Conservation (phyloP, 768 basidiomycete genomes). For the Lepiota subincarnata region DNA sequence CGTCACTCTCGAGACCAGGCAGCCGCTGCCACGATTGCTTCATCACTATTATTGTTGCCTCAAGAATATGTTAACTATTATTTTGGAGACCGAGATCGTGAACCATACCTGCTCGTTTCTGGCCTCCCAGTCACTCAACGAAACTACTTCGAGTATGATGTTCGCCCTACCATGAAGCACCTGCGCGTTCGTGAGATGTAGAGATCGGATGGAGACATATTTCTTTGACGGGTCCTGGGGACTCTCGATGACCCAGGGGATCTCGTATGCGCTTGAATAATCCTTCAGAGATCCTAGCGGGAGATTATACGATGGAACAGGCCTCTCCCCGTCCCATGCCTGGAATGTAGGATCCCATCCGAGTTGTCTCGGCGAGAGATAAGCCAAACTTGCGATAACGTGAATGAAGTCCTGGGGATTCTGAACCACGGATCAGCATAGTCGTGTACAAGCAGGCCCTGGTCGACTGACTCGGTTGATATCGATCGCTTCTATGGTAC, state of each 20-base stretch:
- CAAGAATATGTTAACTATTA: too few species aligned
- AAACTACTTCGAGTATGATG: not conserved
- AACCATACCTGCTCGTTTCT: not conserved
- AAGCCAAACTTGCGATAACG: not conserved
- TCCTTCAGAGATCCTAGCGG: not conserved
- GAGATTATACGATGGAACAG: not conserved
- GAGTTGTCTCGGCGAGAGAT: not conserved
- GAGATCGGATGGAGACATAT: not conserved
- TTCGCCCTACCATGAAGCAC: not conserved
- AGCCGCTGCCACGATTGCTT: conserved; percentile 2
- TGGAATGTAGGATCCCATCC: not conserved
- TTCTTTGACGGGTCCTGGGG: not conserved
- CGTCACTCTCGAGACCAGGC: not conserved
- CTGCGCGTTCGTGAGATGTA: not conserved
- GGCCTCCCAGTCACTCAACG: not conserved
- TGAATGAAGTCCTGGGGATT: not conserved
- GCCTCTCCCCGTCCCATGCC: not conserved
- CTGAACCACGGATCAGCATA: not conserved
- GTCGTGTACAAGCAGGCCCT: not conserved
- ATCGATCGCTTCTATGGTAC: too few species aligned
- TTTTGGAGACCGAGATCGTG: not conserved
- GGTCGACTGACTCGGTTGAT: not conserved
- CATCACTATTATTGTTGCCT: not conserved
- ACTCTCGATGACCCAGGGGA: not conserved
- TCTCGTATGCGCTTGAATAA: not conserved